Base-by-base conservation (phyloP, 805 yeast genomes). In the Candida nemodendra region DNA sequence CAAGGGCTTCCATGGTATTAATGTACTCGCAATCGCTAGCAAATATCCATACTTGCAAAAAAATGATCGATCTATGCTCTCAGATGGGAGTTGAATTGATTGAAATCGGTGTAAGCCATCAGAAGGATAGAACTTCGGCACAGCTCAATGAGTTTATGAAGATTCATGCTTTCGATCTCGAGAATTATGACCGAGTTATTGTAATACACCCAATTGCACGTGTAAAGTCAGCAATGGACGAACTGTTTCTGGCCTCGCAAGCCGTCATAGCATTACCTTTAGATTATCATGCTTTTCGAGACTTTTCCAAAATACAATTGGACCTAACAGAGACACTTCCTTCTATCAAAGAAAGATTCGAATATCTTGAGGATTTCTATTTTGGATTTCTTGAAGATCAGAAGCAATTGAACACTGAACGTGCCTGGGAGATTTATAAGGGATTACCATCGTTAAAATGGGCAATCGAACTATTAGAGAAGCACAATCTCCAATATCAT, bases 81-180 rank as follows among this genome's bases (percentile, higher is more conserved):
- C 9, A n/a, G 19, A 36, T 56, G 26, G 44, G 50, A 6, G 61
- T 69, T 4, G 50, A 45, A 12, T 39, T 71, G 21, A 51, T 48
- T 19, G 46, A 55, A 2, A 65, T 66, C 4, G 45, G 49, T 2
- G 36, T 44, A 22, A 32, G 56, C 9, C 32, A 41, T 7, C 34
- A 44, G 9, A 35, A 44, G 14, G 49, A 59, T 2, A 54, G 44
- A 7, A 41, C 56, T 12, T 19, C 65, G 5, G 50, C 64, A 26
- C 79, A 84, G 83, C 43, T 61, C 4, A 61, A 66, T 4, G 71
- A 81, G 38, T 73, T 76, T 45, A 77, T 82, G 1, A 81, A 81
- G 50, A 59, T 80, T 19, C 61, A 68, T 42, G 69, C 76, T 0
- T 80, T 80, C 52, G 65, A 69, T 37, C 66, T 67, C 47, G 56